Evolutionary conservation across 257 asterid species (phyloP).

Genomic region (Nicotiana noctiflora): DNA sequence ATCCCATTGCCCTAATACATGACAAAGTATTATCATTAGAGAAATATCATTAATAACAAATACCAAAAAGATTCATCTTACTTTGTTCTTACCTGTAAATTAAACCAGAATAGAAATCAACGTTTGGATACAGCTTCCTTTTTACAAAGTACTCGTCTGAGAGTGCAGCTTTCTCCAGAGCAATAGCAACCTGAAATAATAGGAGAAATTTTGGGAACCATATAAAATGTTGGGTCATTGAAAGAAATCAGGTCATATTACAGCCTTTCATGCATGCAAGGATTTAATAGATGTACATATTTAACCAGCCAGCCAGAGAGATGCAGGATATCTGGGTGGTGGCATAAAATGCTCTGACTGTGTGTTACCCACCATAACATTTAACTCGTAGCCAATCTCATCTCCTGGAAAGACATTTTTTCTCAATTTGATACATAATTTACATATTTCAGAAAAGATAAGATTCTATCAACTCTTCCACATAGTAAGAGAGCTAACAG

Average conservation of each 20-base stretch:
- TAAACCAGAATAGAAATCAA: slow-evolving; percentile 95
- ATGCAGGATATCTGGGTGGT: neutral
- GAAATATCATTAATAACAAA: neutral
- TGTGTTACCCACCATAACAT: neutral
- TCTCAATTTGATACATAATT: neutral
- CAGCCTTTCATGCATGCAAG: neutral
- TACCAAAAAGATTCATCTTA: neutral
- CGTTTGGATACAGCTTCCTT: slow-evolving; percentile 95
- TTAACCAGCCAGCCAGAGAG: neutral
- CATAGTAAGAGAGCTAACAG: neutral
- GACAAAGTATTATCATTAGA: neutral
- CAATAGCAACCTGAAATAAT: slow-evolving; percentile 76
- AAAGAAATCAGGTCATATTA: neutral
- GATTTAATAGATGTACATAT: neutral
- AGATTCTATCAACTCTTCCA: neutral
- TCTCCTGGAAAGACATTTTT: neutral
- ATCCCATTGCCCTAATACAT: slow-evolving; percentile 87
- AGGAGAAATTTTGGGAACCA: neutral
- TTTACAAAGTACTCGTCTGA: slow-evolving; percentile 90
- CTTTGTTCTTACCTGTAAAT: slow-evolving; percentile 58
- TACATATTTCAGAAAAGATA: neutral
- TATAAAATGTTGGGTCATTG: neutral
- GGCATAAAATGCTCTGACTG: neutral
- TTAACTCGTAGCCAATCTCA: neutral
- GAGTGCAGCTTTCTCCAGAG: slow-evolving; percentile 94